Conservation (phyloP, 805 yeast species). For the Ogataea pignaliae region DNA sequence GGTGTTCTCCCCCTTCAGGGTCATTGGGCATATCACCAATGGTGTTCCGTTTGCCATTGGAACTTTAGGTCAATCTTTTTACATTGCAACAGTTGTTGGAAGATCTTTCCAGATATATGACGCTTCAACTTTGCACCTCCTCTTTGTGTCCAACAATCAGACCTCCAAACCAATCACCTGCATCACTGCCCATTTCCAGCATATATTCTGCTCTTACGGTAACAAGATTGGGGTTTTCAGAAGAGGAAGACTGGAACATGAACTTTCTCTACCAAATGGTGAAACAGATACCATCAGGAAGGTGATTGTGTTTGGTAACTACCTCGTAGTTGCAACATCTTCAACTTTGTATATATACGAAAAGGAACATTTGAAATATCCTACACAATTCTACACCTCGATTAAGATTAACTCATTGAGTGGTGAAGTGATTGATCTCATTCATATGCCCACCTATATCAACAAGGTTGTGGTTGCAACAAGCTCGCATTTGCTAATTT, state of each 20-base stretch:
- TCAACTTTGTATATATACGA: slow-evolving; percentile 28
- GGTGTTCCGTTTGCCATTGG: slow-evolving; percentile 84
- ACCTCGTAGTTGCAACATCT: slow-evolving; percentile 52
- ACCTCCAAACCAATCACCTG: slow-evolving; percentile 67
- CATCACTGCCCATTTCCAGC: slow-evolving; percentile 76
- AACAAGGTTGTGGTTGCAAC: slow-evolving; percentile 89
- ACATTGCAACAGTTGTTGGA: slow-evolving; percentile 88
- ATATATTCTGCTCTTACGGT: slow-evolving; percentile 74
- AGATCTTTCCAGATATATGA: slow-evolving; percentile 89
- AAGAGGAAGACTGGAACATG: slow-evolving; percentile 66
- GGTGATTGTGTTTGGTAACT: slow-evolving; percentile 72
- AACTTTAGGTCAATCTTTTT: slow-evolving; percentile 80
- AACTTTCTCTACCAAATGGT: slow-evolving; percentile 27
- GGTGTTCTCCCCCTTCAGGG: slow-evolving; percentile 82
- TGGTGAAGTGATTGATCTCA: slow-evolving; percentile 64
- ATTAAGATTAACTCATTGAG: slow-evolving; percentile 54
- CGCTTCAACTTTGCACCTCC: slow-evolving; percentile 75
- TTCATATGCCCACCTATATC: slow-evolving; percentile 88
- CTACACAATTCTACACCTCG: slow-evolving; percentile 65
- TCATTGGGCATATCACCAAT: slow-evolving; percentile 85
- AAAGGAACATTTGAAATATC: slow-evolving; percentile 37
- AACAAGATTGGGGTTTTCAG: slow-evolving; percentile 70
- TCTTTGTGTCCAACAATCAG: slow-evolving; percentile 81
- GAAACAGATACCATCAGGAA: slow-evolving; percentile 37
- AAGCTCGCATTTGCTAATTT: slow-evolving; percentile 51